phyloP scores from a whole-genome alignment of 306 rosid genomes.

The Dryas drummondii region DNA sequence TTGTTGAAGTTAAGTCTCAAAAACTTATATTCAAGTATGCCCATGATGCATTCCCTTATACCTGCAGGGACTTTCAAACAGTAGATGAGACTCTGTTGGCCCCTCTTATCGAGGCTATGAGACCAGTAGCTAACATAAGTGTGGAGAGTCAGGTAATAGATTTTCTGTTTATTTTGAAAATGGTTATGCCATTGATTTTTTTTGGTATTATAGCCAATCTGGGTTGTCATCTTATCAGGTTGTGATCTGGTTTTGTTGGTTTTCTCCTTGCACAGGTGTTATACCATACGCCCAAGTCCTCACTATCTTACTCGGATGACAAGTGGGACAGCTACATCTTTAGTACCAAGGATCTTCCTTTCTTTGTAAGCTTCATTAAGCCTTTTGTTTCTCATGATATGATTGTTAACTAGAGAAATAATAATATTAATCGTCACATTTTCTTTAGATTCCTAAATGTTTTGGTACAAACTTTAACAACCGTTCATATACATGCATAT shows the following conservation, averaged over 20 bases:
- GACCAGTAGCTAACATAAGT: conserved; percentile 67
- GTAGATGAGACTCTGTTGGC: conserved; percentile 64
- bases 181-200: neutral
- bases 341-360: conserved; percentile 79
- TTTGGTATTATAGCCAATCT: neutral
- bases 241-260: conserved; percentile 19
- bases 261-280: conserved; percentile 57
- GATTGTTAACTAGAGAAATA: conserved; percentile 9
- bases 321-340: conserved; percentile 59
- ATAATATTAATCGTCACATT: conserved; percentile 6
- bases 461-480: conserved; percentile 10
- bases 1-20: conserved; percentile 7
- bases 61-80: conserved; percentile 66
- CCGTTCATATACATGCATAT: neutral
- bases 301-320: conserved; percentile 83
- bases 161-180: conserved; percentile 1
- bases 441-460: neutral
- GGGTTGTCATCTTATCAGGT: neutral
- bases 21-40: neutral
- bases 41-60: conserved; percentile 13
- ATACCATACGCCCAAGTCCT: conserved; percentile 80
- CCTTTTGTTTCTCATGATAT: conserved; percentile 32
- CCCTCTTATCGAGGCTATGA: conserved; percentile 70
- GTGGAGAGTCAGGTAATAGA: conserved; percentile 84
- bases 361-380: conserved; percentile 63